Percentiles rank a stretch among this genome's conserved stretches.
phyloP scores from a whole-genome alignment of 805 yeast genomes.

The Ogataea parapolymorpha region DNA sequence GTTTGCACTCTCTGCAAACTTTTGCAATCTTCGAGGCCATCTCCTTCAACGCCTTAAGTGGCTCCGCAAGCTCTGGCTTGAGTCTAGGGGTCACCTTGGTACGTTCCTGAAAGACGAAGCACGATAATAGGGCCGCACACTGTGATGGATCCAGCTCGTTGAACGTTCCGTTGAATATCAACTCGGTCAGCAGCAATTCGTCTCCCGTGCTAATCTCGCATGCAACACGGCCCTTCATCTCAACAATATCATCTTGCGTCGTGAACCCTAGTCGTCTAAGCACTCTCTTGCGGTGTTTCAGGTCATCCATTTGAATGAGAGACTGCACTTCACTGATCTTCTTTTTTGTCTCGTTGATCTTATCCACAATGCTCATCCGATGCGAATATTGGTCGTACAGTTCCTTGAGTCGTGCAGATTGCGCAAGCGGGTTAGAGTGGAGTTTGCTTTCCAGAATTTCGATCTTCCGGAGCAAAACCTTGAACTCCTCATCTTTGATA shows the following conservation, averaged over 20 bases:
- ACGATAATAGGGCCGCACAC: constrained; percentile 86
- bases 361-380: constrained; percentile 58
- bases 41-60: constrained; percentile 80
- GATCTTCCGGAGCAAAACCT: constrained; percentile 65
- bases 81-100: constrained; percentile 84
- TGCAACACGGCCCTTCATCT: constrained; percentile 87
- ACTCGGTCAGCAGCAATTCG: constrained; percentile 80
- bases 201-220: constrained; percentile 94
- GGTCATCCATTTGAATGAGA: constrained; percentile 89
- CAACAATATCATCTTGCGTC: constrained; percentile 83
- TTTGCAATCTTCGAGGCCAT: constrained; percentile 91
- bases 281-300: constrained; percentile 89
- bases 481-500: constrained; percentile 68
- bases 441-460: constrained; percentile 79
- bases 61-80: constrained; percentile 89
- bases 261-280: constrained; percentile 89
- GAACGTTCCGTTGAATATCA: constrained; percentile 93
- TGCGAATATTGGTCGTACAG: constrained; percentile 61
- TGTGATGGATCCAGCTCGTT: constrained; percentile 85
- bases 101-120: constrained; percentile 96
- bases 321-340: constrained; percentile 83
- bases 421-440: constrained; percentile 62
- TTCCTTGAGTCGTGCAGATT: constrained; percentile 56
- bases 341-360: constrained; percentile 56
- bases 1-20: constrained; percentile 81